phyloP scores from a whole-genome alignment of 1,139 yeast genomes.

The Yamadazyma dushanensis region DNA sequence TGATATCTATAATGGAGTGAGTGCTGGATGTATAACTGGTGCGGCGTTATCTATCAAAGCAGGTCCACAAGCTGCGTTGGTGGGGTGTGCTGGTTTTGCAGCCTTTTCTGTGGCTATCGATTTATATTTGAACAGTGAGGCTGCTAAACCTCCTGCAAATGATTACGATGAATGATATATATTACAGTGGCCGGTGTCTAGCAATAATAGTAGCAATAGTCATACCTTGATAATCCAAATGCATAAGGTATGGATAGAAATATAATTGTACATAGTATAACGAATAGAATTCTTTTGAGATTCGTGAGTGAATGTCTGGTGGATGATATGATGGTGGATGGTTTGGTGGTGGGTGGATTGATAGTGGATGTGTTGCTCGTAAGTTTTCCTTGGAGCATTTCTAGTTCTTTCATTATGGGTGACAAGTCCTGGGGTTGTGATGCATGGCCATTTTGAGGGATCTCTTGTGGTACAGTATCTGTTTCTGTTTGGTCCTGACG shows the following conservation, averaged over 20 bases:
- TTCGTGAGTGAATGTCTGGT: no score
- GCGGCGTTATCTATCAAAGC: slow-evolving; percentile 86
- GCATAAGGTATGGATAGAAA: slow-evolving; percentile 22
- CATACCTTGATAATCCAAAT: slow-evolving; percentile 32
- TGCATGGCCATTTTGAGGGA: neutral
- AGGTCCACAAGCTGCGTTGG: slow-evolving; percentile 88
- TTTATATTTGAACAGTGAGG: slow-evolving; percentile 82
- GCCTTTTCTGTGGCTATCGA: slow-evolving; percentile 95
- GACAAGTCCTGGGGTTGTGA: slow-evolving; percentile 3
- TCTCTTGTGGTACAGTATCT: neutral
- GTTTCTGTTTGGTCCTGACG: neutral
- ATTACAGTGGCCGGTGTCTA: slow-evolving; percentile 13
- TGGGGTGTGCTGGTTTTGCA: slow-evolving; percentile 98
- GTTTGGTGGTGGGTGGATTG: neutral
- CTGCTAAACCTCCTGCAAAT: slow-evolving; percentile 79
- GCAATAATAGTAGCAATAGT: slow-evolving; percentile 41
- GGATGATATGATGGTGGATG: no score
- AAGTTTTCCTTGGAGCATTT: slow-evolving; percentile 12
- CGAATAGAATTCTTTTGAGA: slow-evolving; percentile 7
- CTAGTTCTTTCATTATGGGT: slow-evolving; percentile 14
- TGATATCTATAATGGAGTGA: slow-evolving; percentile 87
- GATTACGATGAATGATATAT: slow-evolving; percentile 75
- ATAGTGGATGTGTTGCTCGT: no score
- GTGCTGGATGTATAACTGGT: slow-evolving; percentile 95
- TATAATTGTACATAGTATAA: slow-evolving; percentile 16